Conservation (phyloP, 73 alveolate species). For the Blepharisma japonicum region DNA sequence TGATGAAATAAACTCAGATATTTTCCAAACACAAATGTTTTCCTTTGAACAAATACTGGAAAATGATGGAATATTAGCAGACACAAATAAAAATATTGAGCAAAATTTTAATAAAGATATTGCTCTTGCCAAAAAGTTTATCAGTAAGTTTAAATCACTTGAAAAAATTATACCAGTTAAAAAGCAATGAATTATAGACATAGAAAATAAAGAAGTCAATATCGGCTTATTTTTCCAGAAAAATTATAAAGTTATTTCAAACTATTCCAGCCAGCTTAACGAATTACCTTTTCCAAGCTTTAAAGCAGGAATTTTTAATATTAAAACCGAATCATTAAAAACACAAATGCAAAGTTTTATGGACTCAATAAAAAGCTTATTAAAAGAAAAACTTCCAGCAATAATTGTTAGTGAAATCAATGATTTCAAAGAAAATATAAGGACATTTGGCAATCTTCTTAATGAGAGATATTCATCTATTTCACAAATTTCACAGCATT, state of each 20-base stretch:
- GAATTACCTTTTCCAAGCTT: constrained; percentile 42
- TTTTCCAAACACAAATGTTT: no score
- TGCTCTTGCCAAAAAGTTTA: not conserved
- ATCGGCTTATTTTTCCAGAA: not conserved
- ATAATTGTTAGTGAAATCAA: not conserved
- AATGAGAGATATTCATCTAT: constrained; percentile 17
- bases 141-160: not conserved
- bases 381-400: constrained; percentile 30
- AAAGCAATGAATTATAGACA: not conserved
- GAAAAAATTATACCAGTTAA: not conserved
- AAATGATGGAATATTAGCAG: not conserved
- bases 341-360: constrained; percentile 45
- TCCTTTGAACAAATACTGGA: not conserved
- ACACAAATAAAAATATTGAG: not conserved
- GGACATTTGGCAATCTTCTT: not conserved
- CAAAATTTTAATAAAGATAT: constrained; percentile 1
- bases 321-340: constrained; percentile 49
- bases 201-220: not conserved
- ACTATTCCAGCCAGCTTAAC: constrained; percentile 17
- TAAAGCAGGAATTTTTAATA: constrained; percentile 47
- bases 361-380: constrained; percentile 49
- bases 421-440: not conserved
- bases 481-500: not conserved
- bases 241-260: not conserved
- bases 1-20: not conserved